Conservation (phyloP, 1,284 basidiomycete genomes). For the Farysia itapuensis region DNA sequence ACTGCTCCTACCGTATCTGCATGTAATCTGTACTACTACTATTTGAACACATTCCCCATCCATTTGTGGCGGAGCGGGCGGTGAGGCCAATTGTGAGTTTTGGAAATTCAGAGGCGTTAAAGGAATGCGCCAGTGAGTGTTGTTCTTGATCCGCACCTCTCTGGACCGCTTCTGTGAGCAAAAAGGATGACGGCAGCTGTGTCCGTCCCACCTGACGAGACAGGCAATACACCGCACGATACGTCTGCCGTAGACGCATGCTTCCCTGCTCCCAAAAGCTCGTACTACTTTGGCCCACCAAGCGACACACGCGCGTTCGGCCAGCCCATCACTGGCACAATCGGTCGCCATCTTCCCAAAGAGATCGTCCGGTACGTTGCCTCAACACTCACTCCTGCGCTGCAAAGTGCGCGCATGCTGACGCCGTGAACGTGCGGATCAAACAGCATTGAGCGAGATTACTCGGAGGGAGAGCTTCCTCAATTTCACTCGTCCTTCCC, state of each 20-base stretch:
- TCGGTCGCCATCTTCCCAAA: slow-evolving; percentile 78
- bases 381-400: too few species aligned
- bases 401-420: background rate
- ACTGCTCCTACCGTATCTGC: slow-evolving; percentile 84
- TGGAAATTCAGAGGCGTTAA: too few species aligned
- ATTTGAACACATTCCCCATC: background rate
- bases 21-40: slow-evolving; percentile 24
- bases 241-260: too few species aligned
- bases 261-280: slow-evolving; percentile 4
- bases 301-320: slow-evolving; percentile 68
- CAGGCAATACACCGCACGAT: too few species aligned
- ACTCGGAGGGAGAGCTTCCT: slow-evolving; percentile 74
- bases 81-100: too few species aligned
- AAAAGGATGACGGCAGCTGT: too few species aligned
- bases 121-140: too few species aligned
- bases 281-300: slow-evolving; percentile 48
- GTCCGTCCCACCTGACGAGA: too few species aligned
- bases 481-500: slow-evolving; percentile 78
- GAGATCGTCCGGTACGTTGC: slow-evolving; percentile 68
- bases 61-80: too few species aligned
- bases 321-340: slow-evolving; percentile 73
- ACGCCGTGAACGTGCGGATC: too few species aligned
- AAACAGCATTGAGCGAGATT: slow-evolving; percentile 74
- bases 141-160: too few species aligned
- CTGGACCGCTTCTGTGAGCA: too few species aligned